A percentile compares a stretch with the other conserved stretches of the same genome.
Evolutionary conservation across 768 basidiomycete genomes (phyloP).

Genomic region (Tubosaeta sp.): DNA sequence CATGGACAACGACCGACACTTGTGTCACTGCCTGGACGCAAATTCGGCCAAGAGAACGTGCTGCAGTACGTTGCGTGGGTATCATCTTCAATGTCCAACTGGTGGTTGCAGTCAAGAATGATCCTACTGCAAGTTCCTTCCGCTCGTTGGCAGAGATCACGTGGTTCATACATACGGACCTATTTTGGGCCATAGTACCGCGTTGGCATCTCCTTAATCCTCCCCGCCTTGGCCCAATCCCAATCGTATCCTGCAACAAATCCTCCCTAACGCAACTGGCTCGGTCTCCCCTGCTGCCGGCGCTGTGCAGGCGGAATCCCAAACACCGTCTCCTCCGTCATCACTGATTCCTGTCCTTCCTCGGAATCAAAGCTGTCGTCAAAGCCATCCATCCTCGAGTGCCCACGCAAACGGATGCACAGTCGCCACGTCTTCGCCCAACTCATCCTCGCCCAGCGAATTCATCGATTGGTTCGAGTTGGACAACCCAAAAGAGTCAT

Average conservation of each 20-base stretch:
- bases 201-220: slow-evolving; percentile 63
- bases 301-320: slow-evolving; percentile 58
- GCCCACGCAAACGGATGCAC: slow-evolving; percentile 59
- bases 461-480: slow-evolving; percentile 59
- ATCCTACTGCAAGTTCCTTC: slow-evolving; percentile 22
- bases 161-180: slow-evolving; percentile 15
- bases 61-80: slow-evolving; percentile 26
- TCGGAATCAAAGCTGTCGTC: slow-evolving; percentile 53
- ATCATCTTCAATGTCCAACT: slow-evolving; percentile 31
- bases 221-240: slow-evolving; percentile 49
- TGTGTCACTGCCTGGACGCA: slow-evolving; percentile 11
- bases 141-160: slow-evolving; percentile 16
- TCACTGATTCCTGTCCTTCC: slow-evolving; percentile 11
- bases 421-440: slow-evolving; percentile 37
- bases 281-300: slow-evolving; percentile 20
- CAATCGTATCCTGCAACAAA: slow-evolving; percentile 59
- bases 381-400: slow-evolving; percentile 40
- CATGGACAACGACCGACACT: slow-evolving; percentile 3
- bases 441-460: slow-evolving; percentile 45
- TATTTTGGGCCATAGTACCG: slow-evolving; percentile 43
- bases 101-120: not conserved
- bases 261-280: slow-evolving; percentile 54
- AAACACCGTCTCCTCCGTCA: slow-evolving; percentile 66
- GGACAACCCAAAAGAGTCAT: slow-evolving; percentile 40
- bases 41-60: slow-evolving; percentile 23